Evolutionary conservation across 306 rosid species (phyloP).

Genomic region (Cucurbita pepo): DNA sequence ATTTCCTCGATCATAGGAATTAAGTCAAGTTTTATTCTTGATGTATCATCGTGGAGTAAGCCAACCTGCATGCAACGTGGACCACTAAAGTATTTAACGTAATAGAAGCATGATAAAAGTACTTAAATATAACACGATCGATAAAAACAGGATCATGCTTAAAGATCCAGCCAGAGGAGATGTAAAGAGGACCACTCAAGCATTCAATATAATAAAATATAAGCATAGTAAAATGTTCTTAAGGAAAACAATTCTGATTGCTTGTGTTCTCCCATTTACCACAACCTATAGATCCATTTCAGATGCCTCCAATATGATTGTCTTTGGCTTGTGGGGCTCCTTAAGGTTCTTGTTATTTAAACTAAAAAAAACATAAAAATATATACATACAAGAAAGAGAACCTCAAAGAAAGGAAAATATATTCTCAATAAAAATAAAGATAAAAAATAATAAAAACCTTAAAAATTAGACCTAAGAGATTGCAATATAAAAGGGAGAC

Average conservation of each 20-base stretch:
- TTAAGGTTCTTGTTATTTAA: too few species aligned
- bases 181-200: background rate
- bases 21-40: constrained; percentile 56
- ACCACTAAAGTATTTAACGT: background rate
- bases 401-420: too few species aligned
- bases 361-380: too few species aligned
- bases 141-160: background rate
- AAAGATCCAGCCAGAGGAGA: background rate
- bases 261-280: too few species aligned
- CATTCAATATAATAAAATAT: background rate
- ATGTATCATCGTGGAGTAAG: constrained; percentile 49
- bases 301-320: too few species aligned
- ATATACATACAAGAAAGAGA: too few species aligned
- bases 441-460: too few species aligned
- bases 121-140: background rate
- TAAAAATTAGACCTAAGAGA: too few species aligned
- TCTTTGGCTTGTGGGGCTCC: too few species aligned
- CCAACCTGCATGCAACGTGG: constrained; percentile 33
- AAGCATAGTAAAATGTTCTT: background rate
- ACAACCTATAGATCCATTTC: too few species aligned
- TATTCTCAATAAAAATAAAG: too few species aligned
- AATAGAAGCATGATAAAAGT: background rate
- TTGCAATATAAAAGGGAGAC: background rate
- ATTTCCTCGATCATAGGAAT: constrained; percentile 80
- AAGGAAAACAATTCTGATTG: background rate